phyloP scores from a whole-genome alignment of 2,329 filamentous ascomycete genomes.

The Xylaria sp. region DNA sequence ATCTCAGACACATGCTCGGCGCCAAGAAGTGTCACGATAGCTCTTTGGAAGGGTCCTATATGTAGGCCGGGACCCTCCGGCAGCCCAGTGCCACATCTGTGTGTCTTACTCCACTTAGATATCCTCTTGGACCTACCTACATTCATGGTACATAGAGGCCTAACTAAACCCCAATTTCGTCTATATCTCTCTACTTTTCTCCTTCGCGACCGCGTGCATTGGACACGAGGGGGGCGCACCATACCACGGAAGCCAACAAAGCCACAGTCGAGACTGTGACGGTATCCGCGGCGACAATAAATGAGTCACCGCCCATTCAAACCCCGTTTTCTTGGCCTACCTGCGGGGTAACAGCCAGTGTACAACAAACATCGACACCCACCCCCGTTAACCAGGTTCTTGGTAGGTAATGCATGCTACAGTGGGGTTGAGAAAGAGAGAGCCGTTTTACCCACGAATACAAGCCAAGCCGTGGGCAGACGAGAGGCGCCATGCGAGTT shows the following conservation, averaged over 20 bases:
- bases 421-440: neutral
- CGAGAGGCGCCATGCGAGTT: neutral
- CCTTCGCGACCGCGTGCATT: neutral
- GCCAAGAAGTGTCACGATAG: slow-evolving; percentile 22
- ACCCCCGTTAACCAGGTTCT: slow-evolving; percentile 9
- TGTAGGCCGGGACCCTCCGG: neutral
- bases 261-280: slow-evolving; percentile 12
- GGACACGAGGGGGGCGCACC: neutral
- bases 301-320: slow-evolving; percentile 28
- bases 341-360: slow-evolving; percentile 15
- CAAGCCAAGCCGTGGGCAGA: neutral
- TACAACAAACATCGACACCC: neutral
- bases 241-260: neutral
- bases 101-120: slow-evolving; percentile 8
- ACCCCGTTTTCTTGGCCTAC: neutral
- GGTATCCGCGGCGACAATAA: slow-evolving; percentile 5
- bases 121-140: neutral
- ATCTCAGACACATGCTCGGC: slow-evolving; percentile 8
- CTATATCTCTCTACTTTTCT: neutral
- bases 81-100: neutral
- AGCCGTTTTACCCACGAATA: slow-evolving; percentile 1
- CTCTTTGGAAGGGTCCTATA: neutral
- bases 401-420: slow-evolving; percentile 4
- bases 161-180: neutral
- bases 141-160: neutral